Percentiles rank a stretch among this genome's conserved stretches.
Conservation (phyloP, 352 stramenopile genomes). For the Phytophthora pini region DNA sequence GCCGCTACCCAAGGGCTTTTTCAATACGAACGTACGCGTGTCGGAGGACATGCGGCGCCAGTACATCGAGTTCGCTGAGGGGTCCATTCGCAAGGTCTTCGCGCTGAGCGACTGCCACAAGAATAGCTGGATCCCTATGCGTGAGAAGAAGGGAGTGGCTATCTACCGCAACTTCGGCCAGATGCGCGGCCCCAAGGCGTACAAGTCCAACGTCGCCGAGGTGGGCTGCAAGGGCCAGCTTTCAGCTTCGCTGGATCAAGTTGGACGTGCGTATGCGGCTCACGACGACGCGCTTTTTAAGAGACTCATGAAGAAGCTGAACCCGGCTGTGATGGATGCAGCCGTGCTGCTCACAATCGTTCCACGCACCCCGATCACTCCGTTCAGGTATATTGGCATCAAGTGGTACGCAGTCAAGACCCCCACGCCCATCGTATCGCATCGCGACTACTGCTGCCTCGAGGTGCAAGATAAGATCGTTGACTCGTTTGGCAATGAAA, state of each 20-base stretch:
- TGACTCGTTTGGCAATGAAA: conserved; percentile 84
- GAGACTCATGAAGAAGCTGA: conserved; percentile 86
- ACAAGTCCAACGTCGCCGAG: conserved; percentile 84
- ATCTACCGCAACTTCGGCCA: conserved; percentile 84
- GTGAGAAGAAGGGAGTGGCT: conserved; percentile 83
- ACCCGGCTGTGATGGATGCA: conserved; percentile 74
- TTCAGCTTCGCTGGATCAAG: conserved; percentile 72
- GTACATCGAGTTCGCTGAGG: conserved; percentile 84
- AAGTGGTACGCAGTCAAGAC: conserved; percentile 90
- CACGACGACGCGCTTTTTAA: conserved; percentile 82
- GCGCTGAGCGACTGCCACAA: conserved; percentile 80
- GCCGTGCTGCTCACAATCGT: conserved; percentile 84
- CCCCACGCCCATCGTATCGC: conserved; percentile 78
- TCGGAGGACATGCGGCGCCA: conserved; percentile 76
- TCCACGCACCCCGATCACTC: conserved; percentile 68
- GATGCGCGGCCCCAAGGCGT: conserved; percentile 53
- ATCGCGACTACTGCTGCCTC: conserved; percentile 87
- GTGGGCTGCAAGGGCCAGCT: conserved; percentile 77
- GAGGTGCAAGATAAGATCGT: conserved; percentile 89
- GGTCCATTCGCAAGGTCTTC: conserved; percentile 86
- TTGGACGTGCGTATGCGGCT: conserved; percentile 77
- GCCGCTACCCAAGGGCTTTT: conserved; percentile 79
- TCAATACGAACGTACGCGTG: conserved; percentile 68
- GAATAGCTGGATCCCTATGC: conserved; percentile 87
- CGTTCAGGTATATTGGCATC: conserved; percentile 87